phyloP scores from a whole-genome alignment of 2,329 filamentous ascomycete genomes.

The Helotiales sp. region DNA sequence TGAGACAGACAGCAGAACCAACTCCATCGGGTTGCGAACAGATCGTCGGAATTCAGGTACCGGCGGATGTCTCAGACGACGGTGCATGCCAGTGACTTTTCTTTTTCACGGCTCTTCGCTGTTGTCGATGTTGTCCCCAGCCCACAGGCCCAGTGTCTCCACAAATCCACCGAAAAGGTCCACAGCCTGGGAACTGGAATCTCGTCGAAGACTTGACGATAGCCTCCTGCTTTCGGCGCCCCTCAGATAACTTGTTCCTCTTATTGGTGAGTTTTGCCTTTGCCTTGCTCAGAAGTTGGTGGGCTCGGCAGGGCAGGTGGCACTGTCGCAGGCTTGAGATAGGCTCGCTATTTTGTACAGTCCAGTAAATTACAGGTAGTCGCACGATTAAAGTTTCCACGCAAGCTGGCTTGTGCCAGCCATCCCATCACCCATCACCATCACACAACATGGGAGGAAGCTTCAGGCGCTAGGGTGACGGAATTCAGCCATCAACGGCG shows the following conservation, averaged over 20 bases:
- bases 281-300: background rate
- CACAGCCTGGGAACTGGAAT: slow-evolving; percentile 12
- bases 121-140: background rate
- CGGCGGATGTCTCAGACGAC: slow-evolving; percentile 28
- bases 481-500: slow-evolving; percentile 28
- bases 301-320: background rate
- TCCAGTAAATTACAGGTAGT: too few species aligned
- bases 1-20: slow-evolving; percentile 19
- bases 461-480: slow-evolving; percentile 24
- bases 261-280: background rate
- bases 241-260: background rate
- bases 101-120: slow-evolving; percentile 1
- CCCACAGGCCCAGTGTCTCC: background rate
- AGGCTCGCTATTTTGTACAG: too few species aligned
- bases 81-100: background rate
- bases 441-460: slow-evolving; percentile 22
- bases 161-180: background rate
- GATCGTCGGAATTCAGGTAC: slow-evolving; percentile 30
- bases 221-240: slow-evolving; percentile 1
- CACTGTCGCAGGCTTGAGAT: background rate
- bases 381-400: too few species aligned
- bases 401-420: background rate
- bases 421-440: background rate
- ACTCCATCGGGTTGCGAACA: slow-evolving; percentile 17
- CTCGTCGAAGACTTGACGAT: slow-evolving; percentile 3